Percentiles rank a stretch among this genome's conserved stretches.
These are phyloP conservation scores for Barbarea vulgaris DNA, from an alignment of 345 rosid genomes.

Conservation along the genomic window DNA sequence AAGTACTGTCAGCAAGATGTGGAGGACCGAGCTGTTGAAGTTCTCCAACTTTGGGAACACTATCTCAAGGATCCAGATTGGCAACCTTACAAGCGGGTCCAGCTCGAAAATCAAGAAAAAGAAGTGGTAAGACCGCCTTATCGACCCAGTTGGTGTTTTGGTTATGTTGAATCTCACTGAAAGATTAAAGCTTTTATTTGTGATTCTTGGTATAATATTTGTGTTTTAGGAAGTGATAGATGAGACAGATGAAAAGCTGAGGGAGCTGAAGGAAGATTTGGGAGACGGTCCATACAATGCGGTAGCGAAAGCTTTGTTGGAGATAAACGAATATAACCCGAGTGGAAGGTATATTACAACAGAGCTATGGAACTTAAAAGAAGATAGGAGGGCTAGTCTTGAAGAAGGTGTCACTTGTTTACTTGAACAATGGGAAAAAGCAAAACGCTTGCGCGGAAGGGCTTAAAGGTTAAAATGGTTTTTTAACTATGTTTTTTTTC, in stretches of 20 bases:
- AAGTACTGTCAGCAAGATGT: constrained; percentile 72
- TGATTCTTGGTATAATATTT: neutral
- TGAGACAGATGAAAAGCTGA: constrained; percentile 67
- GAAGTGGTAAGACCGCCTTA: constrained; percentile 51
- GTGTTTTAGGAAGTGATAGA: constrained; percentile 52
- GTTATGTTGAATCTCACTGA: neutral
- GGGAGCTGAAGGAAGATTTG: constrained; percentile 52
- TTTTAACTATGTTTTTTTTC: neutral
- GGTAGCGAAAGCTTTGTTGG: constrained; percentile 59
- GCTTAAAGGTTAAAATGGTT: constrained; percentile 4
- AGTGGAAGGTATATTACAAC: constrained; percentile 82
- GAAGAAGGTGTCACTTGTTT: constrained; percentile 65
- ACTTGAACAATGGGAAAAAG: constrained; percentile 51
- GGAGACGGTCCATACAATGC: constrained; percentile 65
- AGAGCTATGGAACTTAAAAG: constrained; percentile 74
- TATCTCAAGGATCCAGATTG: constrained; percentile 86
- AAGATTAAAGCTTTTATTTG: neutral
- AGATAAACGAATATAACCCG: constrained; percentile 90
- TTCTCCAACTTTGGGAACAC: constrained; percentile 89
- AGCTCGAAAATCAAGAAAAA: constrained; percentile 50
- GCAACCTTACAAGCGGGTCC: constrained; percentile 74
- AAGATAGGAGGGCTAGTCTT: constrained; percentile 67
- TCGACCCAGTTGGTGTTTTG: neutral
- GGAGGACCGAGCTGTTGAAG: constrained; percentile 67
- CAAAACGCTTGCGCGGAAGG: constrained; percentile 44